Conservation (phyloP, 257 asterid species). For the Phtheirospermum japonicum region DNA sequence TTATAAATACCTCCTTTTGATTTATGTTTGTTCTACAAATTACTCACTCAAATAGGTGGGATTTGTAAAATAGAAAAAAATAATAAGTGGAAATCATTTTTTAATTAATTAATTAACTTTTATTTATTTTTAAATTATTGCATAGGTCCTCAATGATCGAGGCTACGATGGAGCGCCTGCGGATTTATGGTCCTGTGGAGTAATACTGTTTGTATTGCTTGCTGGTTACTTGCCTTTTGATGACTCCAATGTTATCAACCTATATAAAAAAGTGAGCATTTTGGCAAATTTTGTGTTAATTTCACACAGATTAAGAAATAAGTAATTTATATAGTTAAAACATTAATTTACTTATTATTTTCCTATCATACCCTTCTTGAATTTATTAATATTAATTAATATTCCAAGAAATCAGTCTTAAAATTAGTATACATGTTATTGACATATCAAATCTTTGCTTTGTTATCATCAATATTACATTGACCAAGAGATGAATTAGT, state of each 20-base stretch:
- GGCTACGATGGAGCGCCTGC: slow-evolving; percentile 91
- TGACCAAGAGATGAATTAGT: no score
- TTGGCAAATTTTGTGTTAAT: slow-evolving; percentile 22
- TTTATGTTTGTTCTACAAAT: neutral
- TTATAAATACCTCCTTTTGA: neutral
- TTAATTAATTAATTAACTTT: neutral
- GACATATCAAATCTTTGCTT: no score
- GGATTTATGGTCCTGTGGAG: slow-evolving; percentile 97
- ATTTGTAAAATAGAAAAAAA: neutral
- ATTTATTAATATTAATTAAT: no score
- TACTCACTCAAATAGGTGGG: neutral
- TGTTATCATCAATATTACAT: no score
- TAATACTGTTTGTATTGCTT: slow-evolving; percentile 86
- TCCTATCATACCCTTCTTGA: no score
- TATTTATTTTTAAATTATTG: neutral
- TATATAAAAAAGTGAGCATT: slow-evolving; percentile 74
- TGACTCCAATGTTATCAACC: slow-evolving; percentile 75
- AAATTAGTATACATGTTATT: no score
- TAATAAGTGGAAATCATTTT: neutral
- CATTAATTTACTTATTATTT: no score
- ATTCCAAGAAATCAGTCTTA: no score
- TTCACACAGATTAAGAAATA: no score
- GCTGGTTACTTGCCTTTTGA: slow-evolving; percentile 98
- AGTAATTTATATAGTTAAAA: no score
- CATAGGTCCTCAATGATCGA: slow-evolving; percentile 73